These are phyloP conservation scores for Phallus indusiatus DNA, from an alignment of 768 basidiomycete species.

Conservation along the genomic window DNA sequence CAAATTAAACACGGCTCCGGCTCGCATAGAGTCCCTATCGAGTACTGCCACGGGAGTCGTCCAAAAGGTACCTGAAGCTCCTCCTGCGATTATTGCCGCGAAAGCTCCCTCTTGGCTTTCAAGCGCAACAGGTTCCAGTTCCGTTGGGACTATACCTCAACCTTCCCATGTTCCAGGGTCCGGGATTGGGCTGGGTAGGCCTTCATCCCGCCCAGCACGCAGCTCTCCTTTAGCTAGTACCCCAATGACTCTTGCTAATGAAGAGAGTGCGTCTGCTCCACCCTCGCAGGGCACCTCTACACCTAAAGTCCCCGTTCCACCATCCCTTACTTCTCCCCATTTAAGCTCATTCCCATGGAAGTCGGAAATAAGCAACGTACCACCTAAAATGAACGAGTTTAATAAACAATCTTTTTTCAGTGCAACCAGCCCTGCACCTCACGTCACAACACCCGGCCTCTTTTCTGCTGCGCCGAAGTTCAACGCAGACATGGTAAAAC, in stretches of 20 bases:
- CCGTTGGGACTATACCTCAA: conserved; percentile 22
- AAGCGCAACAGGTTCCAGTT: neutral
- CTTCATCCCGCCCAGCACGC: conserved; percentile 56
- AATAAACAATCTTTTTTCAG: neutral
- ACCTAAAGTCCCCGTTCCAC: neutral
- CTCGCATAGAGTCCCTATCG: neutral
- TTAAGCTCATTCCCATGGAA: neutral
- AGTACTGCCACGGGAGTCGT: neutral
- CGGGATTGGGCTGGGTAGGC: conserved; percentile 36
- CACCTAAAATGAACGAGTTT: neutral
- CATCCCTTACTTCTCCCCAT: neutral
- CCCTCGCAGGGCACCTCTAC: neutral
- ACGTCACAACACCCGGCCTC: neutral
- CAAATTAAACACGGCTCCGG: neutral
- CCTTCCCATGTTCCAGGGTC: conserved; percentile 29
- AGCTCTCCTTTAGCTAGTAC: conserved; percentile 67
- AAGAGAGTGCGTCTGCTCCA: conserved; percentile 18
- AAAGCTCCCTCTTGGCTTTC: neutral
- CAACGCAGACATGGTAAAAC: neutral
- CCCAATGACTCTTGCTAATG: conserved; percentile 32
- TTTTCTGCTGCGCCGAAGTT: neutral
- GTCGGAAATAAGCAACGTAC: neutral
- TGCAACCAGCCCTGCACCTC: neutral
- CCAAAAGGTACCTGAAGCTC: neutral
- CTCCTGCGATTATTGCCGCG: neutral